These are phyloP conservation scores for Pleodorina starrii DNA, from an alignment of 139 green algal genomes.

Conservation along the genomic window DNA sequence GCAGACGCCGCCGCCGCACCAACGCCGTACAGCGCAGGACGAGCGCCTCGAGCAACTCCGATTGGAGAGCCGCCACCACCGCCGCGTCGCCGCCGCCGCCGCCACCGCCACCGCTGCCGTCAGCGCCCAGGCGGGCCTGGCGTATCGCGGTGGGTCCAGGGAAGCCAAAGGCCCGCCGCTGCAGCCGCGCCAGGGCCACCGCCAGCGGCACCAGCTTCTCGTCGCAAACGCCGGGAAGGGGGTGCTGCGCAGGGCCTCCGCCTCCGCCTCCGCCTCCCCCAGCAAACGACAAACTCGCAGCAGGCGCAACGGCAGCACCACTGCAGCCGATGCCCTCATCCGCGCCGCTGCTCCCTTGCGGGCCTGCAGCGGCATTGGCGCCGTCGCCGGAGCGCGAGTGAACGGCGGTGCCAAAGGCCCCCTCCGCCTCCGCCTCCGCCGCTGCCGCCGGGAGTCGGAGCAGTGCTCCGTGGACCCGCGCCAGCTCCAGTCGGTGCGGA, in stretches of 20 bases:
- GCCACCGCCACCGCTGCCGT: background rate
- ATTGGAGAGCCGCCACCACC: background rate
- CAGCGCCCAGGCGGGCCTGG: background rate
- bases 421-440: no score
- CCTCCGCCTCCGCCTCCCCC: no score
- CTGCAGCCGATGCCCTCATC: no score
- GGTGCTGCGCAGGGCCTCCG: no score
- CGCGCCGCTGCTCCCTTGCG: no score
- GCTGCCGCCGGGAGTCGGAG: background rate
- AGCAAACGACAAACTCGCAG: no score
- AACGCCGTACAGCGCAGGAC: background rate
- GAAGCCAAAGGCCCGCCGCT: background rate
- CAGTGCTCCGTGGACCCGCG: background rate
- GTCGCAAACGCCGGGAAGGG: conserved; percentile 6
- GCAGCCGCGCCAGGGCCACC: conserved; percentile 28
- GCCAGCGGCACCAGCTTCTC: conserved; percentile 11
- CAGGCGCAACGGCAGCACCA: no score
- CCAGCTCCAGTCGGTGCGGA: background rate
- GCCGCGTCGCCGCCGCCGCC: background rate
- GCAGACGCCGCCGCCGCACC: background rate
- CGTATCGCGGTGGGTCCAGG: background rate
- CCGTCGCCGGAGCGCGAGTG: no score
- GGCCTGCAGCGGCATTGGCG: no score
- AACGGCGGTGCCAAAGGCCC: no score
- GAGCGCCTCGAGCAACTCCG: background rate